Conservation (phyloP, 805 yeast species). For the Scheffersomyces coipomensis region DNA sequence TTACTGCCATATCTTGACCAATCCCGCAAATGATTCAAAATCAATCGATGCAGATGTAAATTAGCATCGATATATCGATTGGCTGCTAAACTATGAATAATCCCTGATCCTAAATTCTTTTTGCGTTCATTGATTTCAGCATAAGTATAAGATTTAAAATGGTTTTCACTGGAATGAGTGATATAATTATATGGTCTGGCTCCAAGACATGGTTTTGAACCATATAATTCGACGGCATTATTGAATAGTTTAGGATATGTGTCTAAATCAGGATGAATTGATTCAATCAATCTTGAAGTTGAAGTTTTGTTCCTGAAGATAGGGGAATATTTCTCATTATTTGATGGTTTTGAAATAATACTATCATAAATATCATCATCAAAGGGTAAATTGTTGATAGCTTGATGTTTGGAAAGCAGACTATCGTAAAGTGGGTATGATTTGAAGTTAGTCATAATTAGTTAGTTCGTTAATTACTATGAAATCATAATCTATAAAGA, state of each 20-base stretch:
- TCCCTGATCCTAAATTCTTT: slow-evolving; percentile 38
- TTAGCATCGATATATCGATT: slow-evolving; percentile 19
- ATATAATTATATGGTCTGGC: slow-evolving; percentile 18
- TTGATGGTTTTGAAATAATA: slow-evolving; percentile 14
- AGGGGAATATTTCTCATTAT: slow-evolving; percentile 29
- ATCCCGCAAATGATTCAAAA: slow-evolving; percentile 14
- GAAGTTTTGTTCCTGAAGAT: slow-evolving; percentile 37
- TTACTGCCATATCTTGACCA: slow-evolving; percentile 12
- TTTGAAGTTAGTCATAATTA: too few relatives aligned
- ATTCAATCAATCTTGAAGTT: slow-evolving; percentile 10
- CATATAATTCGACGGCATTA: slow-evolving; percentile 14
- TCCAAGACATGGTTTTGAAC: slow-evolving; percentile 21
- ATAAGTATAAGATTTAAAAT: slow-evolving; percentile 18
- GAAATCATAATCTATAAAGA: too few relatives aligned
- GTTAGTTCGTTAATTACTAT: too few relatives aligned
- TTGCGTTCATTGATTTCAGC: slow-evolving; percentile 28
- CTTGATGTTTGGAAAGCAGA: slow-evolving; percentile 3
- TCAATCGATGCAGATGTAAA: slow-evolving; percentile 15
- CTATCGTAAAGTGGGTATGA: slow-evolving; percentile 1
- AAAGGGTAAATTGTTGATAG: slow-evolving; percentile 9
- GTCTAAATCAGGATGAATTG: slow-evolving; percentile 17
- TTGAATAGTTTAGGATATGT: slow-evolving; percentile 20
- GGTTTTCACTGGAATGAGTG: slow-evolving; percentile 4
- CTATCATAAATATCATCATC: slow-evolving; percentile 25
- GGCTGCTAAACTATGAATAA: slow-evolving; percentile 22